Base-by-base conservation (phyloP, 192 early-diverging fungal species). In the Endogone sp. region DNA sequence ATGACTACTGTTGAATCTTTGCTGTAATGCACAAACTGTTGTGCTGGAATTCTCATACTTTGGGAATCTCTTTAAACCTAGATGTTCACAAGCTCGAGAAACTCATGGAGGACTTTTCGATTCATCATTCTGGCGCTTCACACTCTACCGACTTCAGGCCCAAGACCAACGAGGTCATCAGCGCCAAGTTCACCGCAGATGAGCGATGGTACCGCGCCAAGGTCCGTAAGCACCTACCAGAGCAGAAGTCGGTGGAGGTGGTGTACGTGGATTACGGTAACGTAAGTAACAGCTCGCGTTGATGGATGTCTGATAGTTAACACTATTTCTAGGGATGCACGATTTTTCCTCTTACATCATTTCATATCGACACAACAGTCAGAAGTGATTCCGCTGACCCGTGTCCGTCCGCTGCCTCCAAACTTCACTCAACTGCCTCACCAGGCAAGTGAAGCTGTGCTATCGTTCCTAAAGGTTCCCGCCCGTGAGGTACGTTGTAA, bases 231-330 rank as follows among this genome's bases (percentile, higher is more conserved):
- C 77, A 84, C 20, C 74, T 90, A 32, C 69, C 85, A 2, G 90
- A 85, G 13, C 86, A 73, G 71, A 49, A 49, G 37, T 49, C 78
- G n/a, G 89, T 83, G 62, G 81, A 91, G 37, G 91, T 99, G 2
- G 67, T 87, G 4, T 99, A 97, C 75, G 78, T 97, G 57, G 97
- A 99, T 81, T 98, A 94, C 81, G 97, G 97, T 59, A 99, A 99
- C 80, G 79, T 81, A 82, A 69, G 77, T 75, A 24, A 62, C 37
- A 16, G n/a, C n/a, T n/a, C n/a, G n/a, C n/a, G n/a, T n/a, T n/a
- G 56, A 56, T 16, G n/a, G n/a, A n/a, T 56, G 16, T 16, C 28
- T n/a, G 4, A 55, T 27, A 29, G 32, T 60, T 62, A 30, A 3
- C 56, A 25, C 24, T 64, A 2, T 6, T n/a, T 6, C 6, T 21